Evolutionary conservation across 2,329 filamentous ascomycete species (phyloP).

Genomic region (Plectosphaerella cucumerina): DNA sequence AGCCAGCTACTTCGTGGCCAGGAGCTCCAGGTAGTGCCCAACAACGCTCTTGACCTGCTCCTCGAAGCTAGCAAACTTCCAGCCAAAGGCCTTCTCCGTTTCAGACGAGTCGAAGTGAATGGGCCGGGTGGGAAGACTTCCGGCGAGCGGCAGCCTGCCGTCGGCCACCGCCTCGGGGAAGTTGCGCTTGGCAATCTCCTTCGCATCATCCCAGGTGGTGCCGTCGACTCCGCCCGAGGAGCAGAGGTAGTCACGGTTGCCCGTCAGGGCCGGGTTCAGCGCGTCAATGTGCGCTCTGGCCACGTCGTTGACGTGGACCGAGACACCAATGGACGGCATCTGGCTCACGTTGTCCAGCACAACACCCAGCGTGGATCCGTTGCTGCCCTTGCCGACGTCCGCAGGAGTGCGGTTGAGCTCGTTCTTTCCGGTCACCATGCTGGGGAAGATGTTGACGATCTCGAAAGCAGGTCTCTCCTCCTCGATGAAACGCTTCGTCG

Average conservation of each 20-base stretch:
- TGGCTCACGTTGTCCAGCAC: constrained; percentile 18
- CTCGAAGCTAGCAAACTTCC: constrained; percentile 18
- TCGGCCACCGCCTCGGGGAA: background rate
- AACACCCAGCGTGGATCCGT: constrained; percentile 18
- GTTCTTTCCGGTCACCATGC: constrained; percentile 30
- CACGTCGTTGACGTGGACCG: constrained; percentile 33
- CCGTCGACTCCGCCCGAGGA: background rate
- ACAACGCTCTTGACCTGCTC: constrained; percentile 22
- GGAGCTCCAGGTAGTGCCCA: constrained; percentile 20
- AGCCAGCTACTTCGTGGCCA: too few species aligned
- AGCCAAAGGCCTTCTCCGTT: constrained; percentile 20
- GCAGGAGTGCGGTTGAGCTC: constrained; percentile 21
- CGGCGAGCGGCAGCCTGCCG: background rate
- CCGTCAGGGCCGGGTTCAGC: constrained; percentile 23
- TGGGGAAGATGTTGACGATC: constrained; percentile 29
- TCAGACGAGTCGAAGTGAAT: constrained; percentile 22
- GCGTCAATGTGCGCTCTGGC: constrained; percentile 31
- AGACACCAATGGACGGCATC: constrained; percentile 18
- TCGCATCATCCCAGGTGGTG: background rate
- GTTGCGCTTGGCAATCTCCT: background rate
- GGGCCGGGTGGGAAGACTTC: constrained; percentile 15
- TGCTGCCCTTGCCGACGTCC: constrained; percentile 27
- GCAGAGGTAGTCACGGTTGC: constrained; percentile 25
- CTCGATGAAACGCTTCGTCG: constrained; percentile 26
- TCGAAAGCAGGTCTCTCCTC: constrained; percentile 27